These are phyloP conservation scores for Vaccinium myrtillus DNA, from an alignment of 148 eudicot genomes.

Conservation along the genomic window DNA sequence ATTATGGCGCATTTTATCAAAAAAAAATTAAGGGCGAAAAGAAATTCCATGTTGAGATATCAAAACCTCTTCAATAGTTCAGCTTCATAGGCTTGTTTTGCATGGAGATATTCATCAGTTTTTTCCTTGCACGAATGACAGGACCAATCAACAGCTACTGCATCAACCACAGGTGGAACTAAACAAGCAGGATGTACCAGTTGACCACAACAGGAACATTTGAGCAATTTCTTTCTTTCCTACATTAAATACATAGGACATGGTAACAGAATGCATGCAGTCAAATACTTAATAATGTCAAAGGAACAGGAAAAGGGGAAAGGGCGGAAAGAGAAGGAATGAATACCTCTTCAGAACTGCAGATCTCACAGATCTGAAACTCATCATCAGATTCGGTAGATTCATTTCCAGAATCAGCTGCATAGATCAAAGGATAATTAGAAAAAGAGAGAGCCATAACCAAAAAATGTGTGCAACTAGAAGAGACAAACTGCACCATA, in stretches of 20 bases:
- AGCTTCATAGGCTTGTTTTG: conserved; percentile 63
- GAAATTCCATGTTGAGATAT: not conserved
- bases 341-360: conserved; percentile 82
- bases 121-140: conserved; percentile 86
- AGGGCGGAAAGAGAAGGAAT: not conserved
- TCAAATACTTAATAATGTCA: conserved; percentile 16
- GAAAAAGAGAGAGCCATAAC: not conserved
- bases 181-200: conserved; percentile 84
- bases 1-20: not conserved
- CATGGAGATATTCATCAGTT: conserved; percentile 81
- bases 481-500: not conserved
- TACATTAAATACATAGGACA: conserved; percentile 27
- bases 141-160: conserved; percentile 69
- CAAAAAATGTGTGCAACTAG: not conserved
- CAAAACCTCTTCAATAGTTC: conserved; percentile 70
- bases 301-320: not conserved
- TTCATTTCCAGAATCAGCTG: conserved; percentile 79
- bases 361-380: conserved; percentile 91
- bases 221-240: conserved; percentile 91
- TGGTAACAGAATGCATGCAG: conserved; percentile 16
- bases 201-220: conserved; percentile 81
- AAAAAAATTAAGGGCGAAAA: not conserved
- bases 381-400: conserved; percentile 90
- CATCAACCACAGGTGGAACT: conserved; percentile 61
- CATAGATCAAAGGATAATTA: conserved; percentile 23